Evolutionary conservation across 1,284 basidiomycete species (phyloP).

Genomic region (Vanrija humicola): DNA sequence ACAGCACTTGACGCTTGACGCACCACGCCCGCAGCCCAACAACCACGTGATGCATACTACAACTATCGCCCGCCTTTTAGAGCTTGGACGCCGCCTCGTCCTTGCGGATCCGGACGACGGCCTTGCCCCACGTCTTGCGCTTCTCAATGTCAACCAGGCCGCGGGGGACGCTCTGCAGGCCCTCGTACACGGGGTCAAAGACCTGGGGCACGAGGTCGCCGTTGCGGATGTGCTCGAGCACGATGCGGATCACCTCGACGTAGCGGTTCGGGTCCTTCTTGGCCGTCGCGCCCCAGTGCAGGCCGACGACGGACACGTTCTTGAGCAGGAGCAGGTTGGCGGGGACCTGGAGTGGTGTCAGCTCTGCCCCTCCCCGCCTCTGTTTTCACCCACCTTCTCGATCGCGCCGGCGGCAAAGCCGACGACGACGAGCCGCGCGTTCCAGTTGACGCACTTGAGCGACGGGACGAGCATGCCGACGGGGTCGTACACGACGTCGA

Average conservation of each 20-base stretch:
- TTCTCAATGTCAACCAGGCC: conserved; percentile 57
- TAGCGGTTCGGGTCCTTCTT: conserved; percentile 68
- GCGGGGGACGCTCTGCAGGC: conserved; percentile 62
- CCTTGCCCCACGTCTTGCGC: conserved; percentile 92
- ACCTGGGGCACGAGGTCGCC: conserved; percentile 67
- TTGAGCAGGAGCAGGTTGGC: conserved; percentile 85
- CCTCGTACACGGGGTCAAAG: conserved; percentile 68
- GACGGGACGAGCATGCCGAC: conserved; percentile 55
- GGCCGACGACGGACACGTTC: conserved; percentile 73
- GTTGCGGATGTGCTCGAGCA: conserved; percentile 67
- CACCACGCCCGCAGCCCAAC: too few relatives aligned
- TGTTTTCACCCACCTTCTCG: conserved; percentile 63
- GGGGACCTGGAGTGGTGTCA: conserved; percentile 58
- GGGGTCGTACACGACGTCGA: conserved; percentile 83
- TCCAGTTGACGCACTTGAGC: conserved; percentile 90
- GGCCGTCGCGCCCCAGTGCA: conserved; percentile 80
- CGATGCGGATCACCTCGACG: conserved; percentile 65
- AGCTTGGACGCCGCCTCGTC: conserved; percentile 35
- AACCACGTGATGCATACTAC: too few relatives aligned
- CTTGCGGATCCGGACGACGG: conserved; percentile 63
- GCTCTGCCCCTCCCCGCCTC: not conserved
- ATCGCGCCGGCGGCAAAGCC: conserved; percentile 86
- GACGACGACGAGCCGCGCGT: conserved; percentile 83
- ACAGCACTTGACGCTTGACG: too few relatives aligned
- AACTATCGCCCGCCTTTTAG: not conserved